phyloP scores from a whole-genome alignment of 2,329 filamentous ascomycete species.

The Colletotrichum sp. region DNA sequence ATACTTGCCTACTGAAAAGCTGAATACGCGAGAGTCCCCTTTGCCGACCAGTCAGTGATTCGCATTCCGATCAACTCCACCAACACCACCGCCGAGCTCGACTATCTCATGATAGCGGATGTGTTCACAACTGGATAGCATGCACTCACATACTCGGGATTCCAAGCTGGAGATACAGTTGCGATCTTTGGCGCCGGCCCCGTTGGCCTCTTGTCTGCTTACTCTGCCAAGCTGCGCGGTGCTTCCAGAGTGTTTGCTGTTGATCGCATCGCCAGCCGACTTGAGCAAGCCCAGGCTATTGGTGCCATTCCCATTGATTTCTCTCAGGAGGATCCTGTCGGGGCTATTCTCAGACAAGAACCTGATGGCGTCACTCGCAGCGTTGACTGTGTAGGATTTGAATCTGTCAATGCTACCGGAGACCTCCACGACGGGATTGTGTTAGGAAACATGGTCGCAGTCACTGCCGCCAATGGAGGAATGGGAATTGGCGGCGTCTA shows the following conservation, averaged over 20 bases:
- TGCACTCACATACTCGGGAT: conserved; percentile 59
- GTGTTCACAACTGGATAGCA: conserved; percentile 59
- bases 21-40: conserved; percentile 67
- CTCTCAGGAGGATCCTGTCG: not conserved
- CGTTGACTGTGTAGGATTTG: conserved; percentile 24
- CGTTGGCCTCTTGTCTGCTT: conserved; percentile 60
- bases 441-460: conserved; percentile 16
- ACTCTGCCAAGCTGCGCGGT: conserved; percentile 28
- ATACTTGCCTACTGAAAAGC: not conserved
- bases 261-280: conserved; percentile 25
- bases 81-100: conserved; percentile 63
- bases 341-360: conserved; percentile 20
- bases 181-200: conserved; percentile 69
- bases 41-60: conserved; percentile 69
- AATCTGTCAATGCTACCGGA: conserved; percentile 19
- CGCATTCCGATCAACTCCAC: conserved; percentile 48
- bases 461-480: conserved; percentile 20
- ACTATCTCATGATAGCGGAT: conserved; percentile 56
- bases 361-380: conserved; percentile 21
- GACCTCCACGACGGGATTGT: conserved; percentile 15
- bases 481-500: conserved; percentile 27
- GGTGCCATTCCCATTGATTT: conserved; percentile 26
- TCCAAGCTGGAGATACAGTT: conserved; percentile 63
- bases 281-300: conserved; percentile 22
- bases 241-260: conserved; percentile 24